phyloP scores from a whole-genome alignment of 2,329 filamentous ascomycete genomes.

The Epicoccum nigrum region DNA sequence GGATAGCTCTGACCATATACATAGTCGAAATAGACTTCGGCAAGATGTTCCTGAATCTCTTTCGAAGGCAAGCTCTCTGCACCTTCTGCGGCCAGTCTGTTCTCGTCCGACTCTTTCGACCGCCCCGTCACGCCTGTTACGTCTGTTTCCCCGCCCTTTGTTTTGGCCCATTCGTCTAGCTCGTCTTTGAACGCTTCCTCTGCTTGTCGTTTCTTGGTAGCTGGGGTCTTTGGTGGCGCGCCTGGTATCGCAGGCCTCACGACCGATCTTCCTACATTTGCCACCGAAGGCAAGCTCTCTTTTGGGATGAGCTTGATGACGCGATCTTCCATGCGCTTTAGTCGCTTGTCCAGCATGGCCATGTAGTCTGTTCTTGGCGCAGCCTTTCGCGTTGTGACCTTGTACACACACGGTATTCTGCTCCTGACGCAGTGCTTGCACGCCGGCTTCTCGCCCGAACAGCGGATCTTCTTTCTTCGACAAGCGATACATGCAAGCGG shows the following conservation, averaged over 20 bases:
- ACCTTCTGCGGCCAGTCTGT: conserved; percentile 79
- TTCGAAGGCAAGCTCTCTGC: conserved; percentile 79
- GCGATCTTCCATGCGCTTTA: conserved; percentile 97
- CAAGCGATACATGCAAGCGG: conserved; percentile 96
- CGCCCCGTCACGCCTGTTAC: conserved; percentile 57
- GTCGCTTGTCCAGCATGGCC: conserved; percentile 95
- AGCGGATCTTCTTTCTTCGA: conserved; percentile 95
- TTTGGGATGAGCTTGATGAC: conserved; percentile 96
- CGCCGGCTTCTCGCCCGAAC: conserved; percentile 94
- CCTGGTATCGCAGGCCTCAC: conserved; percentile 78
- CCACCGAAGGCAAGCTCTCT: conserved; percentile 73
- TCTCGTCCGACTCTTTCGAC: conserved; percentile 69
- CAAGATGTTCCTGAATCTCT: conserved; percentile 90
- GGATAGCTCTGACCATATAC: conserved; percentile 96
- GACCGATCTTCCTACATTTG: conserved; percentile 75
- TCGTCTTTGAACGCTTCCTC: conserved; percentile 88
- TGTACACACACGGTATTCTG: conserved; percentile 95
- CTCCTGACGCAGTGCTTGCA: conserved; percentile 96
- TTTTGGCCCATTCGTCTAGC: conserved; percentile 79
- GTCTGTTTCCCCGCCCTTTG: conserved; percentile 57
- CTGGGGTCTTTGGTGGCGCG: conserved; percentile 61
- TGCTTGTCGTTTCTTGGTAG: conserved; percentile 77
- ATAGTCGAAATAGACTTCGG: conserved; percentile 94
- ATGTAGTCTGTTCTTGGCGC: conserved; percentile 97
- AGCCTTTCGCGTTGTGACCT: conserved; percentile 91